Evolutionary conservation across 805 yeast species (phyloP), one percentile per base, ranked within the genome.

Genomic region (Pichia californica): DNA sequence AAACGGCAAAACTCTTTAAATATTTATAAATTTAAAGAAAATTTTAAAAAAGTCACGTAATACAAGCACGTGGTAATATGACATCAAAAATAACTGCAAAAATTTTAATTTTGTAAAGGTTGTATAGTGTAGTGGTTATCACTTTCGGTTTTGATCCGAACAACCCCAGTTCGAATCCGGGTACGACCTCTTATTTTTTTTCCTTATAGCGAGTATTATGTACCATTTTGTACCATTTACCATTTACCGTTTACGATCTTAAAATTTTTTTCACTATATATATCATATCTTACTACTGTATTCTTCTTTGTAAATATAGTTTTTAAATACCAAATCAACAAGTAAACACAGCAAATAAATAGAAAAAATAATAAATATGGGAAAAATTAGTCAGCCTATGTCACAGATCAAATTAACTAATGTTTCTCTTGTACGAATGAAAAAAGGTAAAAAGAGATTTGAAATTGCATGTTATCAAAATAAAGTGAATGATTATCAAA

Each of bases 391-490:
- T 52, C 98, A 93, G 64, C 99, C 99, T 3, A 75, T 80, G 14
- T 80, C 86, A 30, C 95, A 87, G 62, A 89, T 93, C 51, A 84
- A 80, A 59, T 74, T 93, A 55, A 93, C 99, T 40, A 93, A 93
- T 62, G 98, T 93, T 27, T 88, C 98, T 25, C 70, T 91, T 45
- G 97, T 93, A 36, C 74, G 93, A 37, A 79, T 93, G 79, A 85
- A 83, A 55, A 88, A 87, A 61, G 96, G 89, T 33, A 88, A 87
- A 59, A 86, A 87, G 63, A 70, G 96, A 51, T 93, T 88, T 55
- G 99, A 93, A 63, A 76, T 93, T 36, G 98, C 98, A 0, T 93
- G 99, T 58, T 93, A 93, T 62, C 96, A 87, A 58, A 93, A 93
- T 57, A 93, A 93, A 59, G 96, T 93, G 5, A 98, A 91, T 61